Conservation (phyloP, 495 filamentous ascomycete genomes). For the Aspergillus avenaceus region DNA sequence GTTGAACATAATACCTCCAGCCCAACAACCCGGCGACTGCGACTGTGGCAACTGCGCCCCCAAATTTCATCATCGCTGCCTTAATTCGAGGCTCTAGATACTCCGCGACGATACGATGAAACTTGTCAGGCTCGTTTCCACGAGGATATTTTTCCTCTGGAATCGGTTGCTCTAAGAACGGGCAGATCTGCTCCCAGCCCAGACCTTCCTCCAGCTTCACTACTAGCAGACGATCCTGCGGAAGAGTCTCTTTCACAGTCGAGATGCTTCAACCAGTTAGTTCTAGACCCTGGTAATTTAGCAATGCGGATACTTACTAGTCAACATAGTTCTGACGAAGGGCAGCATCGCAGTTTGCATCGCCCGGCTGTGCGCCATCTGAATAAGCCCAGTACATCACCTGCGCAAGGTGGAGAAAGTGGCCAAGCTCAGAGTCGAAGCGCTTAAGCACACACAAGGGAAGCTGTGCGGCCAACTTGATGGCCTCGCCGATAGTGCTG, state of each 20-base stretch:
- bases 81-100: conserved; percentile 10
- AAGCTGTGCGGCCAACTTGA: conserved; percentile 2
- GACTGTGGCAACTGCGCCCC: conserved; percentile 8
- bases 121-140: conserved; percentile 24
- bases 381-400: conserved; percentile 8
- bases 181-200: conserved; percentile 24
- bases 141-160: conserved; percentile 19
- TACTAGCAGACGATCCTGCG: conserved; percentile 15
- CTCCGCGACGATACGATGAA: conserved; percentile 9
- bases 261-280: conserved; percentile 12
- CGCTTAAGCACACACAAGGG: conserved; percentile 20
- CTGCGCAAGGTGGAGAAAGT: conserved; percentile 13
- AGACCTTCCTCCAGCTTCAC: conserved; percentile 20
- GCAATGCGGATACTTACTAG: conserved; percentile 14
- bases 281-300: neutral
- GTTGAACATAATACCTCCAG: neutral
- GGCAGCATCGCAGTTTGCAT: conserved; percentile 1
- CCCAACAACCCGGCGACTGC: conserved; percentile 1
- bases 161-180: conserved; percentile 19
- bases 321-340: conserved; percentile 11
- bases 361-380: conserved; percentile 1
- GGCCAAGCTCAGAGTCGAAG: conserved; percentile 12
- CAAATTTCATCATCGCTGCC: conserved; percentile 7
- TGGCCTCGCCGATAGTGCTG: conserved; percentile 11
- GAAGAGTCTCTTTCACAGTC: conserved; percentile 15